Base-by-base conservation (phyloP, 371 early-diverging fungal genomes). In the Phascolomyces articulosus region DNA sequence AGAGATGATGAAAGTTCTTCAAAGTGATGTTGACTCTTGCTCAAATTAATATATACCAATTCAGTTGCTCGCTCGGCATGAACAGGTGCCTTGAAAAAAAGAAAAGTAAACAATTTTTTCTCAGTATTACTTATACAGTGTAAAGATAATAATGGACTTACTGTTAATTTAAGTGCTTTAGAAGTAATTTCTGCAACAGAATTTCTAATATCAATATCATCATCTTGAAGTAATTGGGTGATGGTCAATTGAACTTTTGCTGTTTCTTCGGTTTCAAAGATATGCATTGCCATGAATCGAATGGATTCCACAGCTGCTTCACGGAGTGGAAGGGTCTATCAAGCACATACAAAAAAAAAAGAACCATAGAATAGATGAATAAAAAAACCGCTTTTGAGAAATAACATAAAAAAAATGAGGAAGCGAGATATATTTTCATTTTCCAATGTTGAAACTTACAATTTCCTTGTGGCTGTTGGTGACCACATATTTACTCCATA, bases 191-290 rank as follows among this genome's bases (percentile, higher is more conserved):
- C 62, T 18, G 90, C 87, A 13, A 79, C 79, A 38, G 74, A 81
- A 9, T 88, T 77, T 13, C 93, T 87, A 4, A 91, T 82, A 55
- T 91, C 92, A 9, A 80, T 80, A 64, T 93, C 93, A 57, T 93
- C 93, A 73, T 93, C 93, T 71, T 57, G 78, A 67, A 58, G 65
- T 20, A 58, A 72, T 57, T 63, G 62, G 15, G 60, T 72, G 18
- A 67, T 73, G 3, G 58, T 66, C 41, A 68, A 56, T 64, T 60
- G 63, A 1, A 64, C 75, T 47, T 70, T 27, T 54, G 41, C n/a
- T 23, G 59, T 57, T 53, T 54, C 24, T 26, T 44, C 41, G 26
- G 18, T 31, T 24, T 29, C 59, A 26, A 65, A 82, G 56, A 86
- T 62, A 24, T 73, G 65, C 18, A 56, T 53, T 2, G 83, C 75